Conservation (phyloP, 2,329 filamentous ascomycete genomes). For the Phialophora verrucosa region DNA sequence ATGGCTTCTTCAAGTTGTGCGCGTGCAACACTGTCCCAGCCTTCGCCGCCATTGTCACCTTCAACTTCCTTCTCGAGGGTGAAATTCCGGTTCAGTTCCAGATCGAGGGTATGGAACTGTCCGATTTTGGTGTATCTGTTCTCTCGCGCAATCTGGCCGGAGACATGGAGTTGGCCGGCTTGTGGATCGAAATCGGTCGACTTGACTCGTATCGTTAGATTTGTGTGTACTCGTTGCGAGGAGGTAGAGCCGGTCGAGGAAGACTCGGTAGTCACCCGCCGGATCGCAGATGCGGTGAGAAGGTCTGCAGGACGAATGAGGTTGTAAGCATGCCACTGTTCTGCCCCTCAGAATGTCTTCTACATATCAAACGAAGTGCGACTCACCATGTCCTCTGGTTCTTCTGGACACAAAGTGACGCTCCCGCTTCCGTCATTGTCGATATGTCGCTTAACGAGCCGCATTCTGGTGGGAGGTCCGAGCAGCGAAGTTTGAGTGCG, state of each 20-base stretch:
- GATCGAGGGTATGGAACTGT: constrained; percentile 74
- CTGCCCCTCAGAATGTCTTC: constrained; percentile 24
- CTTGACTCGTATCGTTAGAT: constrained; percentile 69
- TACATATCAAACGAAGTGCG: constrained; percentile 1
- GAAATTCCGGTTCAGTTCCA: constrained; percentile 87
- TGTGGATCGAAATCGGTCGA: constrained; percentile 72
- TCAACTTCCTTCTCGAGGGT: constrained; percentile 79
- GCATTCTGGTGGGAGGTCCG: constrained; percentile 54
- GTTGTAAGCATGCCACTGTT: constrained; percentile 76
- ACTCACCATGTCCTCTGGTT: constrained; percentile 76
- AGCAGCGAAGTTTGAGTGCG: background rate
- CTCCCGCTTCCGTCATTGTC: constrained; percentile 69
- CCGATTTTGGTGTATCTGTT: constrained; percentile 72
- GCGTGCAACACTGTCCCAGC: constrained; percentile 89
- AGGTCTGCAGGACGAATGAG: constrained; percentile 70
- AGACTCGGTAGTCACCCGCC: constrained; percentile 67
- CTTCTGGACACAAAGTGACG: constrained; percentile 71
- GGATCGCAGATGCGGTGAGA: constrained; percentile 69
- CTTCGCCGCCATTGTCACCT: constrained; percentile 49
- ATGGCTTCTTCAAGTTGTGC: constrained; percentile 79
- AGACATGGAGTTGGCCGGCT: constrained; percentile 70
- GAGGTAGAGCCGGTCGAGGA: constrained; percentile 64
- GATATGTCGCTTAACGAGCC: constrained; percentile 69
- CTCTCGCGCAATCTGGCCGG: constrained; percentile 68
- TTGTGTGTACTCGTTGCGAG: constrained; percentile 68